Base-by-base conservation (phyloP, 1,284 basidiomycete genomes). In the Pascua guehoae region DNA sequence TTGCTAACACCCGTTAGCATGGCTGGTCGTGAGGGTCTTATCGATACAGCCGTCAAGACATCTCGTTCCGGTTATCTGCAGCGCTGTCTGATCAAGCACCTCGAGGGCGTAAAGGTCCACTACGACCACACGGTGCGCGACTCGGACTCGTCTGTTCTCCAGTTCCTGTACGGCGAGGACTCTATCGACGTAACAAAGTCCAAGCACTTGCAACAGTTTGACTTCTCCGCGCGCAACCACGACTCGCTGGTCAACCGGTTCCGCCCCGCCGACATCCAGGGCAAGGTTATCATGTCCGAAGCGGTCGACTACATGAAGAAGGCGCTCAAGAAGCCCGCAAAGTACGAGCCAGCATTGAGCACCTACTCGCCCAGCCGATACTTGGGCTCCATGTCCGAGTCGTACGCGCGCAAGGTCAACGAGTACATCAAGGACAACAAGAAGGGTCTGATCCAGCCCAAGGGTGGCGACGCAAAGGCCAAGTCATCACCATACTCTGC, bases 41-140 rank as follows among this genome's bases (percentile, higher is more conserved):
- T 98, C 71, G 96, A 99, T 75, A 99, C 96, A 11, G 96, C 96
- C 49, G 96, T 99, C 78, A 99, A 99, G 80, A 99, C 96, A 7
- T 91, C 90, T 64, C 91, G 96, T 63, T 99, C 96, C 11, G 96
- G 96, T 18, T 99, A 99, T 76, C 84, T 99, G 47, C 96, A 99
- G 75, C 86, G 96, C 57, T 98, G 96, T 80, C 81, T 98, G 66
- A 96, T 98, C 82, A 99, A 98, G 79, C 96, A 98, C 78, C 81
- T 98, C 57, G 96, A 98, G 75, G 95, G 95, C 55, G 85, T 97
- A 56, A 87, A 89, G 50, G 88, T 98, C 12, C 94, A 98, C 76
- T 98, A 98, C 77, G 96, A 99, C 78, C 87, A 98, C 76, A 98
- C 96, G 16, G 94, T 99, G 40, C 89, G 96, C 60, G 95, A 95